Evolutionary conservation across 2,329 filamentous ascomycete genomes (phyloP), one percentile per base, ranked within the genome.

Genomic region (Myrmaecium sp.): DNA sequence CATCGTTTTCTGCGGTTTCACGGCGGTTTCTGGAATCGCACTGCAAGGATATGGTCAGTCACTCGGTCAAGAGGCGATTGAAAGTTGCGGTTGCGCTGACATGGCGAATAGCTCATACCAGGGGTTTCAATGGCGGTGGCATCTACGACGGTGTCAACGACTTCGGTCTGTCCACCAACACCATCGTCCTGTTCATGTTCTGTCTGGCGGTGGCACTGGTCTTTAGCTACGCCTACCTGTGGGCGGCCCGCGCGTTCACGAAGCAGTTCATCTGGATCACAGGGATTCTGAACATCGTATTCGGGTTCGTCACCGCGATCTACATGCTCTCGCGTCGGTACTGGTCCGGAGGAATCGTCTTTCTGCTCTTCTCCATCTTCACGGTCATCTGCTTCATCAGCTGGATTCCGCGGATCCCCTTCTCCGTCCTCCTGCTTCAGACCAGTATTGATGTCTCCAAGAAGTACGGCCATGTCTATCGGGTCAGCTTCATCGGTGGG

Each of bases 251-350:
- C 29, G 55, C 67, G 24, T 86, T 86, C 37, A 83, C 84, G 3
- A 91, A 89, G 54, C 69, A 81, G 44, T 83, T 93, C 39, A 91
- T 94, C 46, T 94, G 82, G 80, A 68, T 83, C 20, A 91, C 83
- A 0, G 82, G 81, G 8, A 86, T 93, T 27, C 60, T 92, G 30
- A 91, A 94, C 50, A 77, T 93, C 41, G 57, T 76, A 29, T 75
- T 82, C 40, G 81, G 80, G 1, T 58, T 94, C n/a, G 84, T 68
- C 1, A 92, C 82, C 0, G 82, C 80, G 6, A 72, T 86, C 27
- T 91, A 83, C 53, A 92, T 92, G 60, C 68, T 93, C 23, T 72
- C 65, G 32, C 62, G 69, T 22, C 66, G 66, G 30, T 80, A 86
- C 47, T 93, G 73, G 54, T 77, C 74, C 5, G 83, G 79, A 7